phyloP scores from a whole-genome alignment of 257 asterid species.

The Salvia rosmarinus region DNA sequence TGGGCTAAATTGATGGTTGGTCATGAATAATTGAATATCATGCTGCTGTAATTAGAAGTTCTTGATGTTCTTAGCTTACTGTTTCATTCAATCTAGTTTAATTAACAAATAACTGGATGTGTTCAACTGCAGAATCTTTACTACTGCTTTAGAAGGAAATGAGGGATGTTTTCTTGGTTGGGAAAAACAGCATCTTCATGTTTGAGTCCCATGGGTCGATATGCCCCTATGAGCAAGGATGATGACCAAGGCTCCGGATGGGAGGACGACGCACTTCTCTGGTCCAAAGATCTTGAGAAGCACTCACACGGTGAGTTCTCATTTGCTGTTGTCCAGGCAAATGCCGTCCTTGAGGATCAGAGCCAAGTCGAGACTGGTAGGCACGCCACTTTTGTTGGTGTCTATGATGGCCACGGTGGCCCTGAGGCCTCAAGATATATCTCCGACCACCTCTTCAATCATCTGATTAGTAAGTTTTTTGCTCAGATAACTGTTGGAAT shows the following conservation, averaged over 20 bases:
- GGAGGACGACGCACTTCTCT: conserved; percentile 53
- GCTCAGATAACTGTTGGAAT: not conserved
- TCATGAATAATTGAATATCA: not conserved
- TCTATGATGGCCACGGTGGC: conserved; percentile 93
- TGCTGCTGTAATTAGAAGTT: not conserved
- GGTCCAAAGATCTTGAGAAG: conserved; percentile 72
- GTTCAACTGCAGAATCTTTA: conserved; percentile 38
- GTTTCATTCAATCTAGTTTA: not conserved
- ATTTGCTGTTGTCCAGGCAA: conserved; percentile 67
- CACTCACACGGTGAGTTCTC: conserved; percentile 76
- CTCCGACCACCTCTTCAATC: conserved; percentile 54
- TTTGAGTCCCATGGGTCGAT: conserved; percentile 61
- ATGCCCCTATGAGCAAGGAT: conserved; percentile 70
- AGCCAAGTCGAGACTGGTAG: conserved; percentile 72
- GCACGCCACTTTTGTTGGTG: conserved; percentile 67
- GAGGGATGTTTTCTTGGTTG: conserved; percentile 84
- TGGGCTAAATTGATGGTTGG: not conserved
- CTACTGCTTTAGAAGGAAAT: conserved; percentile 51
- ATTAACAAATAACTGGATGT: conserved; percentile 5
- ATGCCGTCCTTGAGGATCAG: conserved; percentile 64
- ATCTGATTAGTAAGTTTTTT: conserved; percentile 54
- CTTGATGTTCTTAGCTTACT: not conserved
- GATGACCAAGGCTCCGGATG: conserved; percentile 43
- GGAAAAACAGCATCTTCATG: conserved; percentile 63
- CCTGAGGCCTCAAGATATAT: conserved; percentile 61